Conservation (phyloP, 2,329 filamentous ascomycete genomes). For the Trichophyton benhamiae region DNA sequence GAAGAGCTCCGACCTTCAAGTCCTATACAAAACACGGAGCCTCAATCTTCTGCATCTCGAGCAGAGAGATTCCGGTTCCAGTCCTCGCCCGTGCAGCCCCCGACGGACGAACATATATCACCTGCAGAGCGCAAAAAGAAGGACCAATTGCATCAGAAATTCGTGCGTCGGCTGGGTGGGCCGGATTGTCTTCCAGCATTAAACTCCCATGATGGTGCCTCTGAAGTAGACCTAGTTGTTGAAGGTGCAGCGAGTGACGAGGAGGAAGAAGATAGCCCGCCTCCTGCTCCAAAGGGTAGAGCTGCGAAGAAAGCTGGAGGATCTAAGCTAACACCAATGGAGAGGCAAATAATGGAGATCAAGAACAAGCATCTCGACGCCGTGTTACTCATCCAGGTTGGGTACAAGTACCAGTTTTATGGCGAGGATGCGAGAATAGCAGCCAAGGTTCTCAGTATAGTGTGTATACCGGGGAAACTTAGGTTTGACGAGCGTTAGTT, state of each 20-base stretch:
- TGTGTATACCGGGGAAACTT: conserved; percentile 92
- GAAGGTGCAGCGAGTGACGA: conserved; percentile 49
- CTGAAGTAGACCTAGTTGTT: conserved; percentile 46
- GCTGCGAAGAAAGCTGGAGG: conserved; percentile 53
- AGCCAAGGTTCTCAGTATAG: conserved; percentile 81
- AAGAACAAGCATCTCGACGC: conserved; percentile 86
- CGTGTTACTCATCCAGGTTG: conserved; percentile 81
- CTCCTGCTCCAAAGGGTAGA: conserved; percentile 40
- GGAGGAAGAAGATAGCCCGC: conserved; percentile 37
- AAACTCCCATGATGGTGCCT: conserved; percentile 46
- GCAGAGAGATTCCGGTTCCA: conserved; percentile 50
- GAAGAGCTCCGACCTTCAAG: conserved; percentile 7
- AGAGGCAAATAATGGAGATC: conserved; percentile 84
- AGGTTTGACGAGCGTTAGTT: conserved; percentile 74
- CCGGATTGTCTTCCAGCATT: conserved; percentile 61
- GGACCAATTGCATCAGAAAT: conserved; percentile 64
- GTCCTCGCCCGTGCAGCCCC: conserved; percentile 31
- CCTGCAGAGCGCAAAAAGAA: conserved; percentile 47
- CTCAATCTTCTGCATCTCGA: conserved; percentile 27
- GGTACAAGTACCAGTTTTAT: conserved; percentile 96
- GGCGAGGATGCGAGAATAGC: conserved; percentile 86
- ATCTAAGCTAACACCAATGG: conserved; percentile 89
- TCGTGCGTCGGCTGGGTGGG: conserved; percentile 79
- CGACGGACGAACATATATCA: conserved; percentile 14
- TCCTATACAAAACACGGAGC: conserved; percentile 7